Base-by-base conservation (phyloP, 2,329 filamentous ascomycete species). In the Monosporascus ibericus region DNA sequence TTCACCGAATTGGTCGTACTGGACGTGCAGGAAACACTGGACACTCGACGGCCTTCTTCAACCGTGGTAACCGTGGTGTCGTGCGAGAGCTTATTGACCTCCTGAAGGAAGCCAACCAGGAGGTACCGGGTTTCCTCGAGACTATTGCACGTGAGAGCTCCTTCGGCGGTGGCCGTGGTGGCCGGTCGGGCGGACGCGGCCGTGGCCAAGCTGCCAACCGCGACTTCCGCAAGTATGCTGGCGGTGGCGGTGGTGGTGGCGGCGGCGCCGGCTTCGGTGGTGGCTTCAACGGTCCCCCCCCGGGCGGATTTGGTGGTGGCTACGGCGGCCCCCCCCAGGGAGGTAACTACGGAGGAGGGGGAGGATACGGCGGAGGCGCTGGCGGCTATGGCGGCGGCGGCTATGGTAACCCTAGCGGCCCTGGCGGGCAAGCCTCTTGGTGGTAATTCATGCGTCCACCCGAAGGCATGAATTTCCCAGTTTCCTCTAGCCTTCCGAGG, bases 21-120 rank as follows among this genome's bases (percentile, higher is more conserved):
- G 94, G 94, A 70, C 94, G 94, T 90, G 94, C 94, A 60, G 94
- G 94, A 73, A 99, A 99, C 81, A 97, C 92, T 65, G 94, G 94
- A 87, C 86, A 96, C 62, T 90, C 94, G 6, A 99, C 94, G 63
- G 94, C 94, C 52, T 99, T 99, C 82, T 97, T 99, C 87, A 99
- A 99, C 84, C 92, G 94, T 69, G 92, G 92, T 68, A 99, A 99
- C 81, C 90, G 94, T 66, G 94, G 94, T 75, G 90, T 99, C 63
- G 94, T 97, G 59, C 88, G 94, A 62, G 94, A 97, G 65, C 85
- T 99, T 56, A 83, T 99, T 64, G 94, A 99, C n/a, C 85, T 99
- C 27, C 83, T 99, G 62, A 97, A 97, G 81, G 94, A 99, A 74
- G 94, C 94, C 61, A 95, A 99, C 78, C 94, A 99, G 74, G 94